A percentile compares a stretch with the other conserved stretches of the same genome.
Conservation (phyloP, 2,329 filamentous ascomycete species). For the Aschersonia sp. region DNA sequence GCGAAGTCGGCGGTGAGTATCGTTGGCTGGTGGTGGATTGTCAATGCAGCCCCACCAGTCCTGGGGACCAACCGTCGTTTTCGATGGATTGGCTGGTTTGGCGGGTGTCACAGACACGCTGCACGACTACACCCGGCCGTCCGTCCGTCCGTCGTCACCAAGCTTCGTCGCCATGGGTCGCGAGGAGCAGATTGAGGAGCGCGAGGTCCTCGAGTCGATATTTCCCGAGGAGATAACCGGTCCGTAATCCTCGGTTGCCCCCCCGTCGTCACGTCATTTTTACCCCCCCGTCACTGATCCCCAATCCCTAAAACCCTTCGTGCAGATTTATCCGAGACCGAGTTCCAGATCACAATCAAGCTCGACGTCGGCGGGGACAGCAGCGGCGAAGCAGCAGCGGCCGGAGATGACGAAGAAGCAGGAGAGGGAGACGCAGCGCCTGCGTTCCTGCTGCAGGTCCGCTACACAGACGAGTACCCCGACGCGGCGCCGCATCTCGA, state of each 20-base stretch:
- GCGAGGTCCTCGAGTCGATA: constrained; percentile 94
- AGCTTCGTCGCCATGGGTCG: constrained; percentile 34
- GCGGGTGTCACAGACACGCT: no score
- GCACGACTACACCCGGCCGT: no score
- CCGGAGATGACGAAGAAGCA: constrained; percentile 34
- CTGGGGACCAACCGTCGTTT: no score
- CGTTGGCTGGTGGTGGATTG: no score
- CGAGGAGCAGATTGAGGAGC: constrained; percentile 91
- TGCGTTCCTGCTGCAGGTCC: constrained; percentile 66
- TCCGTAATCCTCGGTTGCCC: constrained; percentile 16
- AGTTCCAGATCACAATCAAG: constrained; percentile 75
- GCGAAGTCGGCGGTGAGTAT: no score
- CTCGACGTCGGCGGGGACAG: constrained; percentile 50
- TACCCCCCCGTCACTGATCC: background rate
- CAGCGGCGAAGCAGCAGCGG: constrained; percentile 32
- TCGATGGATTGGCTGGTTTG: no score
- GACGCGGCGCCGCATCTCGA: constrained; percentile 76
- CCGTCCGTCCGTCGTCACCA: background rate
- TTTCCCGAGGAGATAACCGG: constrained; percentile 96
- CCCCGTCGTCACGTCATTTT: background rate
- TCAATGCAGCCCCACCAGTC: no score
- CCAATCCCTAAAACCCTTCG: background rate
- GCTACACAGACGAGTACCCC: constrained; percentile 82
- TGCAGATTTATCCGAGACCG: constrained; percentile 74
- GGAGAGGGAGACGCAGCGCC: constrained; percentile 49